A percentile compares a stretch with the other conserved stretches of the same genome.
These are phyloP conservation scores for Bryoerythrophyllum caledonicum DNA, from an alignment of 225 moss, liverwort and hornwort species.

Conservation along the genomic window DNA sequence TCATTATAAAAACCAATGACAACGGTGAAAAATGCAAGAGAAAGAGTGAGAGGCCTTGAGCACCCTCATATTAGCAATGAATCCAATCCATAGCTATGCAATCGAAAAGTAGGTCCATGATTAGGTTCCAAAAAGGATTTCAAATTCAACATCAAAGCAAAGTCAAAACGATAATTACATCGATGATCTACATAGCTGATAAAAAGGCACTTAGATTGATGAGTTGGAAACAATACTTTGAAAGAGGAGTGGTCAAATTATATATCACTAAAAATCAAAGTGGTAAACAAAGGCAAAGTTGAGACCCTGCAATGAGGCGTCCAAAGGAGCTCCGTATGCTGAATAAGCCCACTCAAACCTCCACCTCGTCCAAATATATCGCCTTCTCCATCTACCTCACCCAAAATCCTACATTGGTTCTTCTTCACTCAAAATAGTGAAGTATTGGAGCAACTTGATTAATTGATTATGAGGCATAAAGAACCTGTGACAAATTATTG, in stretches of 20 bases:
- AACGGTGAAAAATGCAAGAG: conserved; percentile 59
- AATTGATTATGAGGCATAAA: too few species aligned
- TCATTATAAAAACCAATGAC: conserved; percentile 13
- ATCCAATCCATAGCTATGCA: conserved; percentile 83
- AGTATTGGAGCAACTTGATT: neutral
- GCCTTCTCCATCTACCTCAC: conserved; percentile 72
- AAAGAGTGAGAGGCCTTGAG: conserved; percentile 73
- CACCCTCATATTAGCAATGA: conserved; percentile 50
- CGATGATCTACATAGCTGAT: neutral
- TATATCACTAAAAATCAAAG: neutral
- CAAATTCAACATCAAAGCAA: too few species aligned
- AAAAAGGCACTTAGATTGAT: neutral
- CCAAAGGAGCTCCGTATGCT: conserved; percentile 94
- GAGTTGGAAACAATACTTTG: neutral
- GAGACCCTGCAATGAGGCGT: conserved; percentile 83
- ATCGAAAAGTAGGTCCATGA: neutral
- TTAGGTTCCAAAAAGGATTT: too few species aligned
- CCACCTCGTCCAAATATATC: conserved; percentile 60
- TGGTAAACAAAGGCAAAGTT: neutral
- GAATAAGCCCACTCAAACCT: conserved; percentile 77
- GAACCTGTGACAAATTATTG: conserved; percentile 84
- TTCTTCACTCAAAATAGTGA: neutral
- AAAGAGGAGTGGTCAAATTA: neutral
- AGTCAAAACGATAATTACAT: too few species aligned
- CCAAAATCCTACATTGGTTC: conserved; percentile 7